phyloP scores from a whole-genome alignment of 495 filamentous ascomycete species.

The Sphaerosporella brunnea region DNA sequence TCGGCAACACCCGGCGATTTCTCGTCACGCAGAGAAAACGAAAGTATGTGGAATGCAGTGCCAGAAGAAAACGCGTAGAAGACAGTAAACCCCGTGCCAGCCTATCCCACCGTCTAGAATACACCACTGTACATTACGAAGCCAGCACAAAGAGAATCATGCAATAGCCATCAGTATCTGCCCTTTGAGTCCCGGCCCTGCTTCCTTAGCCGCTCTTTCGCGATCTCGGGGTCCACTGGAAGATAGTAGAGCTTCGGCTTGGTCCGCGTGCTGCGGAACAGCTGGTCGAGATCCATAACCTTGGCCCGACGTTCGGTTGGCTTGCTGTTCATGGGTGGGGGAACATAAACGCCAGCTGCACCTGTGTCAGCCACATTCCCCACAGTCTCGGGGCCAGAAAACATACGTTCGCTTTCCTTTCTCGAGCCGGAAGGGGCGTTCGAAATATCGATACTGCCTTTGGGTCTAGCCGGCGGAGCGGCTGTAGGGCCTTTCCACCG shows the following conservation, averaged over 20 bases:
- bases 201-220: conserved; percentile 15
- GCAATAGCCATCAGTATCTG: background rate
- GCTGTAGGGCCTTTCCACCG: background rate
- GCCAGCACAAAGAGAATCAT: too few relatives aligned
- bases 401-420: conserved; percentile 6
- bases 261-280: conserved; percentile 43
- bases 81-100: too few relatives aligned
- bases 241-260: conserved; percentile 57
- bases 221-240: conserved; percentile 32
- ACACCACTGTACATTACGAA: too few relatives aligned
- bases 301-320: conserved; percentile 23
- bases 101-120: too few relatives aligned
- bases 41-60: too few relatives aligned
- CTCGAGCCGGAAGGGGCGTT: conserved; percentile 21
- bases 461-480: background rate
- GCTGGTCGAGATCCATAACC: conserved; percentile 34
- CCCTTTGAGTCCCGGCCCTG: conserved; percentile 19
- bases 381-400: background rate
- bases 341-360: background rate
- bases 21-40: too few relatives aligned
- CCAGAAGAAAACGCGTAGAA: too few relatives aligned
- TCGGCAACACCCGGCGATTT: too few relatives aligned
- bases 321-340: background rate
- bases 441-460: conserved; percentile 8
- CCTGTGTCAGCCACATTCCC: background rate